Evolutionary conservation across 2,329 filamentous ascomycete species (phyloP).

Genomic region (Stemphylium vesicarium): DNA sequence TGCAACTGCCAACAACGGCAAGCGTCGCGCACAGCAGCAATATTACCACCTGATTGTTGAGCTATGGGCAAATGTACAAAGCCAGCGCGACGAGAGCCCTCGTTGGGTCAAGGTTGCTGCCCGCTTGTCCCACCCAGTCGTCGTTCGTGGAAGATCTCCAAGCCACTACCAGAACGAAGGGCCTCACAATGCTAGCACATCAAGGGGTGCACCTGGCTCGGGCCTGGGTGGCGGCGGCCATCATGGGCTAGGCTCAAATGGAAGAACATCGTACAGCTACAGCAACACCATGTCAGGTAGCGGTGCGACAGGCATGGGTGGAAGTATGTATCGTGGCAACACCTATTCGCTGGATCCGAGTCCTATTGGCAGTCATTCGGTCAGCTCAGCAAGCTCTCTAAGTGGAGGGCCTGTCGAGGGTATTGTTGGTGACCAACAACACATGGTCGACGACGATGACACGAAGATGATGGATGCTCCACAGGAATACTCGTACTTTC

Average conservation of each 20-base stretch:
- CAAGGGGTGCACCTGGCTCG: constrained; percentile 42
- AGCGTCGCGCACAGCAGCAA: constrained; percentile 86
- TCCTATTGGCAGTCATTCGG: constrained; percentile 51
- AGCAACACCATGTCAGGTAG: constrained; percentile 43
- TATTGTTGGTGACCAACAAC: constrained; percentile 52
- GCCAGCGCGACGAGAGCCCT: constrained; percentile 33
- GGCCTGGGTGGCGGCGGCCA: constrained; percentile 40
- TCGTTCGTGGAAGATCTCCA: constrained; percentile 50
- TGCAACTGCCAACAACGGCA: constrained; percentile 92
- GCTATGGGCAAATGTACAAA: constrained; percentile 49
- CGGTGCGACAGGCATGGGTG: constrained; percentile 37
- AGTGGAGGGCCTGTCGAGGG: constrained; percentile 51
- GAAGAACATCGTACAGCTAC: constrained; percentile 55
- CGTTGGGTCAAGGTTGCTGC: constrained; percentile 48
- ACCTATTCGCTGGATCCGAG: constrained; percentile 50
- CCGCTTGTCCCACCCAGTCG: constrained; percentile 46
- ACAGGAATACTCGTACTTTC: constrained; percentile 57
- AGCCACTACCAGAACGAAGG: constrained; percentile 57
- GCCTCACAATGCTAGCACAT: constrained; percentile 47
- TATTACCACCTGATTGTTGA: constrained; percentile 92
- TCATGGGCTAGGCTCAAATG: constrained; percentile 71
- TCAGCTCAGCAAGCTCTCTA: constrained; percentile 53
- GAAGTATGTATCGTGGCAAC: constrained; percentile 43
- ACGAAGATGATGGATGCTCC: constrained; percentile 50
- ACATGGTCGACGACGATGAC: constrained; percentile 48